Conservation (phyloP, 768 basidiomycete genomes). For the Leccinum olivaceopallidum region DNA sequence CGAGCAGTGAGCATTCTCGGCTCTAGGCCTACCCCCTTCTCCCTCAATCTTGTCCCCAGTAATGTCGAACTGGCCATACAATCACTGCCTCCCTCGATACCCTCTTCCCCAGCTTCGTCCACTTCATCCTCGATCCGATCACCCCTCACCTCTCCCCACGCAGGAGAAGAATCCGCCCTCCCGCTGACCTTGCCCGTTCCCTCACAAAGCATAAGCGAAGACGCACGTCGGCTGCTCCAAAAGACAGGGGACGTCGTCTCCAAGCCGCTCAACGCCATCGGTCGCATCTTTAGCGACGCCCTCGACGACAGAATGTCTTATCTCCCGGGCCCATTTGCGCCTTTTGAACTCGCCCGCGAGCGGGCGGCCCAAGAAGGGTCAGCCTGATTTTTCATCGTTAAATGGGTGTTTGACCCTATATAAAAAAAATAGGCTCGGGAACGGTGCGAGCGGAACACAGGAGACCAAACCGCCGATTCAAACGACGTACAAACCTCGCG, state of each 20-base stretch:
- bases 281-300: conserved; percentile 85
- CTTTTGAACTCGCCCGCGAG: conserved; percentile 62
- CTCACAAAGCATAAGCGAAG: conserved; percentile 46
- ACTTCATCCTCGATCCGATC: conserved; percentile 38
- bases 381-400: conserved; percentile 1
- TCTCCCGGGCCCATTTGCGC: conserved; percentile 69
- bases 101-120: conserved; percentile 34
- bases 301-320: conserved; percentile 68
- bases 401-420: not conserved
- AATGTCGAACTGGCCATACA: conserved; percentile 66
- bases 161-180: conserved; percentile 89
- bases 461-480: conserved; percentile 39
- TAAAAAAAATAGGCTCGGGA: conserved; percentile 13
- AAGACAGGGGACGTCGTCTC: conserved; percentile 90
- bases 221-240: conserved; percentile 81
- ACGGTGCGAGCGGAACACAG: conserved; percentile 43
- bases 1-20: conserved; percentile 55
- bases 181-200: conserved; percentile 66
- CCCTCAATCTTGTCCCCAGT: conserved; percentile 25
- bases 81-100: conserved; percentile 37
- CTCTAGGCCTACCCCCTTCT: not conserved
- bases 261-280: conserved; percentile 86
- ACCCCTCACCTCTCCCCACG: conserved; percentile 47
- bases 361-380: conserved; percentile 41
- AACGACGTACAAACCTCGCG: conserved; percentile 76